These are phyloP conservation scores for Hymenotorrendiella dingleyae DNA, from an alignment of 2,329 filamentous ascomycete genomes.

Conservation along the genomic window DNA sequence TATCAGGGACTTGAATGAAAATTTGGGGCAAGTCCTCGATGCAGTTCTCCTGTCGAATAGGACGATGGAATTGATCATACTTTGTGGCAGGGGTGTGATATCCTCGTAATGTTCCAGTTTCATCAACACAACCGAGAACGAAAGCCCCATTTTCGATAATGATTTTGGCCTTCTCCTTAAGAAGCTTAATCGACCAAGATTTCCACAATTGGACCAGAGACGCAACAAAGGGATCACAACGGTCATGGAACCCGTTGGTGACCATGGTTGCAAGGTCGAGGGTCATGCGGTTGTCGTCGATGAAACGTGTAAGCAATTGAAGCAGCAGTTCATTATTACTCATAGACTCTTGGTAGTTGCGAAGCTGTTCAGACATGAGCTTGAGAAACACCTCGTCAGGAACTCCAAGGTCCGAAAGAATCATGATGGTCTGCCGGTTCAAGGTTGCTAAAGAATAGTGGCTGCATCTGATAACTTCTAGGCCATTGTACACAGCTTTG, in stretches of 20 bases:
- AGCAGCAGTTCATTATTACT: slow-evolving; percentile 57
- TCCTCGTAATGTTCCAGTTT: slow-evolving; percentile 69
- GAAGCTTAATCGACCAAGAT: slow-evolving; percentile 78
- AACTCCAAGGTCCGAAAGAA: slow-evolving; percentile 76
- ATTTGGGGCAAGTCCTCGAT: slow-evolving; percentile 67
- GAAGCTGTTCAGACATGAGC: slow-evolving; percentile 64
- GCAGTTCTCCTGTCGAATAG: slow-evolving; percentile 31
- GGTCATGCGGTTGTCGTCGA: slow-evolving; percentile 82
- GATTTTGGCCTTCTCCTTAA: slow-evolving; percentile 91
- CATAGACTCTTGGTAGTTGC: slow-evolving; percentile 65
- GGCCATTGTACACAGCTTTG: slow-evolving; percentile 56
- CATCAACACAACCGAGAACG: slow-evolving; percentile 82
- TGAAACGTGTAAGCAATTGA: slow-evolving; percentile 62
- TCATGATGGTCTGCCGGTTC: slow-evolving; percentile 83
- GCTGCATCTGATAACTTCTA: slow-evolving; percentile 84
- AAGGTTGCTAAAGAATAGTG: slow-evolving; percentile 70
- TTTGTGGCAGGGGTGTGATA: slow-evolving; percentile 48
- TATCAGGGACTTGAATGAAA: slow-evolving; percentile 72
- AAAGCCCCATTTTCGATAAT: slow-evolving; percentile 78
- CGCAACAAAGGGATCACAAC: slow-evolving; percentile 72
- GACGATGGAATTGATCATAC: too few species aligned
- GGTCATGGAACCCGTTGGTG: slow-evolving; percentile 68
- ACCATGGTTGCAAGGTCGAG: slow-evolving; percentile 71
- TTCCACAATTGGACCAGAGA: slow-evolving; percentile 80
- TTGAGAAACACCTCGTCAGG: slow-evolving; percentile 57